Evolutionary conservation across 2,329 filamentous ascomycete genomes (phyloP), one percentile per base, ranked within the genome.

Genomic region (Cordyceps javanica): DNA sequence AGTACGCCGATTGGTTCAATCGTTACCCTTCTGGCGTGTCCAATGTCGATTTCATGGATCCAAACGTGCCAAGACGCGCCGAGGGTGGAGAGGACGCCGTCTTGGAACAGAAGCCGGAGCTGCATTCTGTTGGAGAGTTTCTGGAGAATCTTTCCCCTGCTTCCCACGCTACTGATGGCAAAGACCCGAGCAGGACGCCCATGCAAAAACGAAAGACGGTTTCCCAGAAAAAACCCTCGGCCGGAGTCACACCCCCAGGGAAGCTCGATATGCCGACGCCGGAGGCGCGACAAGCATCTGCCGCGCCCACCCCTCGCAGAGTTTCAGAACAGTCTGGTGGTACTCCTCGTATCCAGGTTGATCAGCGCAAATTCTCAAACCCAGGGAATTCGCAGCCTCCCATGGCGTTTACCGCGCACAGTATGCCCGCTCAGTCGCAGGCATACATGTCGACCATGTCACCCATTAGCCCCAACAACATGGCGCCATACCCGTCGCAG

Each of bases 1-100:
- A 97, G 67, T 97, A 97, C 65, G 91, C 92, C 53, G 94, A 97
- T 72, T 97, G 94, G 94, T 97, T 97, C 67, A 89, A 94, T 68
- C 84, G 89, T 62, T 97, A 97, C 69, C 94, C 94, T 0, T 89
- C 96, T 65, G 94, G 94, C 2, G 90, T 97, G 16, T 90, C 90
- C 3, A 85, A 90, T 60, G 81, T 86, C 1, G 91, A 96, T 66
- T 94, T 90, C 71, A 86, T 91, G 65, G 90, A 94, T 63, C 87
- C 89, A 1, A 84, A 82, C 28, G 74, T 79, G 4, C 78, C 82
- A 41, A 79, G 83, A 65, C 86, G 87, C 68, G 89, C 87, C 64
- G 89, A 95, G 66, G 87, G 83, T 41, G 88, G 89, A 9, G 88
- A 90, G n/a, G 91, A 97, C 68, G 91, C 89, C 0, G 91, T 94